Evolutionary conservation across 345 rosid species (phyloP), one percentile per base, ranked within the genome.

Genomic region (Abelmoschus esculentus): DNA sequence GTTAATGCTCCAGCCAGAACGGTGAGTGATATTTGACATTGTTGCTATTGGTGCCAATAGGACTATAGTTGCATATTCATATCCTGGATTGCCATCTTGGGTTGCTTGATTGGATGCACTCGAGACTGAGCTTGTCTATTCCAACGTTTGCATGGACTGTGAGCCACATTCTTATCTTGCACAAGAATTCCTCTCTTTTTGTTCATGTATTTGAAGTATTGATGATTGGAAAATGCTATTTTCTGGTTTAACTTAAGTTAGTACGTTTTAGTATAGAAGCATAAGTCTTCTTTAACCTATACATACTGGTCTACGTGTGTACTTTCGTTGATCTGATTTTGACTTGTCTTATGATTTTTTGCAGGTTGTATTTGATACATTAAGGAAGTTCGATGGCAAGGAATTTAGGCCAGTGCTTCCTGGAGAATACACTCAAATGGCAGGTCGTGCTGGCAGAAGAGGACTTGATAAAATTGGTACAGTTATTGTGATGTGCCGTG

Each of bases 391-490:
- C 75, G 97, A 89, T 81, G 98, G 98, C 47, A 93, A 85, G 82
- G 97, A 86, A 83, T 88, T 86, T 73, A 86, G 97, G 78, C 81
- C 71, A 63, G 79, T 93, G 70, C 93, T 91, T 74, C 89, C 99
- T 70, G 99, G 99, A 72, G 99, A 93, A 80, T 93, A 93, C 83
- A 93, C 97, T 80, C 99, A 93, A 79, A 93, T 93, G 99, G 97
- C 97, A 29, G 99, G 99, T 44, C 99, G 99, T 75, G 99, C 99
- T 61, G 99, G 99, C 64, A 85, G 99, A 84, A 87, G 99, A 78
- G 99, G 99, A 70, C 88, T 93, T 70, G 99, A 93, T 82, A 87
- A 85, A 82, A 88, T 85, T 75, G 99, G 99, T 78, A 93, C 99
- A 22, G 96, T 91, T 71, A 76, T 91, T 70, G 86, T 93, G 74